Evolutionary conservation across 768 basidiomycete species (phyloP), one percentile per base, ranked within the genome.

Genomic region (Favolaschia claudopus): DNA sequence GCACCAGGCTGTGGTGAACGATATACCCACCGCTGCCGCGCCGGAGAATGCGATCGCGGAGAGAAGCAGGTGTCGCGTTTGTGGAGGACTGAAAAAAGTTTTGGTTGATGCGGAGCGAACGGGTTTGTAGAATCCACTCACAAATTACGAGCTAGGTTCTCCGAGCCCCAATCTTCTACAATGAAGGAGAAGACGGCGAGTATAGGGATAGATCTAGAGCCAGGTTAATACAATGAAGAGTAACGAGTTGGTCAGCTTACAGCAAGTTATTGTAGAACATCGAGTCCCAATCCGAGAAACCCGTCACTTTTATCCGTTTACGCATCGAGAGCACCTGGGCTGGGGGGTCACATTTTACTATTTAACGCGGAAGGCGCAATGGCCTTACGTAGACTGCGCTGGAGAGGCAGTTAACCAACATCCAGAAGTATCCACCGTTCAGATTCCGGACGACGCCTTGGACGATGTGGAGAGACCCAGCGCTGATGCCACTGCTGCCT

Each of bases 181-280:
- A 94, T 64, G 63, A 99, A 64, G 9, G 96, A 97, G 69, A 89
- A 93, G 47, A 93, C 67, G 52, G 84, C 81, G 39, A 99, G 79
- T 34, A 98, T 88, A 5, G 97, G 97, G 66, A 99, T 96, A 19
- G 94, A 54, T 9, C 56, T 64, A 22, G n/a, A 27, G 6, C 15
- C 14, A n/a, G 7, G 29, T 56, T 10, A 20, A 38, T 36, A 38
- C 5, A 37, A n/a, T 8, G 37, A 31, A 9, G 8, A 8, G 20
- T n/a, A 7, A 15, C 27, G 24, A 13, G 24, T 9, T 13, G n/a
- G n/a, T 20, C 17, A 4, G 12, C 62, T 39, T 22, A 96, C 48
- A 99, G 78, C 40, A 98, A 72, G 74, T 99, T 99, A 79, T 96
- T 97, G 81, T 99, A 99, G 78, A 94, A 96, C 95, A 98, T 98